Conservation (phyloP, 2,329 filamentous ascomycete species). For the Xylaria sp. region DNA sequence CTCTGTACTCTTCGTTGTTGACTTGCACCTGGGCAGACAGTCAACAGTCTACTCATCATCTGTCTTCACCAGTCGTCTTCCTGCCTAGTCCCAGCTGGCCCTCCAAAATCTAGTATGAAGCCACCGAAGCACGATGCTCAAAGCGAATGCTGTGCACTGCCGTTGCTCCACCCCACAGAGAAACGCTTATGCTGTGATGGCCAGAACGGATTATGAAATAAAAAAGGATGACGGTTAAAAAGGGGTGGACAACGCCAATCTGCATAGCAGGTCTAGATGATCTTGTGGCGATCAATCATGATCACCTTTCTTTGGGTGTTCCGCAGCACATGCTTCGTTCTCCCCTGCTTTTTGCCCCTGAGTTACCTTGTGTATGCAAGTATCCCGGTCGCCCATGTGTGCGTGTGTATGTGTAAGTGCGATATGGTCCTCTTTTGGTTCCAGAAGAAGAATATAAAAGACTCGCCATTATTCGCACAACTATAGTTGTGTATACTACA, state of each 20-base stretch:
- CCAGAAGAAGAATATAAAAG: background rate
- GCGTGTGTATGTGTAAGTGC: conserved; percentile 11
- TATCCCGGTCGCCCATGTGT: conserved; percentile 1
- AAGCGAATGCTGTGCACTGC: conserved; percentile 6
- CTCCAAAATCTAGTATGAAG: conserved; percentile 11
- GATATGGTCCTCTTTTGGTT: conserved; percentile 2
- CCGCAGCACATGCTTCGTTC: conserved; percentile 2
- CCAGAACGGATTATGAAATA: conserved; percentile 11
- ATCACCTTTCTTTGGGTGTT: background rate
- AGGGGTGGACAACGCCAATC: conserved; percentile 9
- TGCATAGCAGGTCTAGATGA: conserved; percentile 13
- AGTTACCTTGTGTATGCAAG: conserved; percentile 3
- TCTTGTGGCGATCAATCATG: conserved; percentile 5
- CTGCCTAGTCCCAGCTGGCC: background rate
- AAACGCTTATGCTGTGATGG: conserved; percentile 20
- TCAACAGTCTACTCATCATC: background rate
- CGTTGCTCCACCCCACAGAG: conserved; percentile 1
- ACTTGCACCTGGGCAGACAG: background rate
- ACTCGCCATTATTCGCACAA: background rate
- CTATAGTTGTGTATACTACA: background rate
- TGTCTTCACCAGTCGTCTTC: background rate
- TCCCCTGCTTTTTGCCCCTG: background rate
- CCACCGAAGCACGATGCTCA: conserved; percentile 4
- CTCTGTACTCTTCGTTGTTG: background rate
- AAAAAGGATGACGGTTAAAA: background rate